Evolutionary conservation across 257 asterid species (phyloP), one percentile per base, ranked within the genome.

Genomic region (Solanum pinnatisectum): DNA sequence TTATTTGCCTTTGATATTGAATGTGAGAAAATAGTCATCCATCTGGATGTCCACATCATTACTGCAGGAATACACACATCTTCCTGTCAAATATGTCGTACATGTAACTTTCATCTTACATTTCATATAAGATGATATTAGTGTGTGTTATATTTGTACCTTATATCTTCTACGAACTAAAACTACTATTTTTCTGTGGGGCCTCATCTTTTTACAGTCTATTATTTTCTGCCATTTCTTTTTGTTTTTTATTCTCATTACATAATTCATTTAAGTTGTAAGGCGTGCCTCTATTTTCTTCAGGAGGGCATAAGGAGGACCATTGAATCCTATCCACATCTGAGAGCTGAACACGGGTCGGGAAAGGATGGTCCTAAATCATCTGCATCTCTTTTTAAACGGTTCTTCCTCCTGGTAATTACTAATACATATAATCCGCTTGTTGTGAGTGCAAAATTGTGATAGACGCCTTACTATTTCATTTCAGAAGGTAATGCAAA

Each of bases 291-390:
- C 91, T 40, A 10, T 76, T 83, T 70, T 90, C 87, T 91, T 86
- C 93, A 97, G 99, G 99, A 97, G 92, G 98, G 98, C 88, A 91
- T 97, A 88, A 93, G 92, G 89, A 93, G 92, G 91, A 97, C 99
- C 71, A 91, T 97, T 82, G 98, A 94, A 70, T 95, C 98, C 40
- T 96, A 94, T 91, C 91, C 92, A 86, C 95, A 95, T 93, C 90
- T 96, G 91, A 95, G 94, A 92, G 96, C 98, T 90, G 95, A 86
- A 88, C 94, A 88, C 88, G 92, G 76, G 81, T 86, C 84, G 8
- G 91, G 84, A 90, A 94, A 90, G 90, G 93, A 90, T 67, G 93
- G 94, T 73, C 96, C 95, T 73, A 96, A 95, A 93, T 94, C 97
- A 22, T 94, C 94, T 86, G 89, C 91, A 88, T 88, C 92, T 90